Base-by-base conservation (phyloP, 176 grass and related monocot species). In the Carex parvula region DNA sequence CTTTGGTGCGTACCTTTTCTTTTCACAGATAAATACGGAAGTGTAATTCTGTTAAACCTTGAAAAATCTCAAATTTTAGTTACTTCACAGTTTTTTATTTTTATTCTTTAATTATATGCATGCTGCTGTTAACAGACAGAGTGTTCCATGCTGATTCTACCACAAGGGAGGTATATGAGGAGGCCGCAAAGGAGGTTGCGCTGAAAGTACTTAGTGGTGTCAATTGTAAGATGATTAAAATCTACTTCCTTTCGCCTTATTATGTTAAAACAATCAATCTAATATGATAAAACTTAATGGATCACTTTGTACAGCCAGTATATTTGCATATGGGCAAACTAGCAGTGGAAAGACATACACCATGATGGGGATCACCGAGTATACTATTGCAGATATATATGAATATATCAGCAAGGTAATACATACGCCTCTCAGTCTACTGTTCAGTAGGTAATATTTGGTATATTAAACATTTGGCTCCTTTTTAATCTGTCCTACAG, bases 271-370 rank as follows among this genome's bases (percentile, higher is more conserved):
- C n/a, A 83, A 30, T 55, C 9, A 17, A 48, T 81, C 21, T 50
- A 18, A 52, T 67, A 3, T 29, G 21, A 53, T 67, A 30, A 26
- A 21, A 29, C 60, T 16, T 70, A 60, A 10, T 35, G 37, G 21
- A 57, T 56, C 61, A 57, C 78, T 54, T 80, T 74, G 50, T 60
- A 74, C 76, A 98, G 93, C 96, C 52, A 95, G 89, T 87, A 90
- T 98, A 87, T 98, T 98, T 86, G 96, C 96, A 80, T 98, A 98
- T 90, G 96, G 96, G 57, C 96, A 98, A 95, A 98, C 96, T 90
- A 93, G 96, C 83, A 95, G 96, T 85, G 96, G 96, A 50, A 98
- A 98, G 79, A 98, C 96, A 67, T 95, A 98, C 81, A 98, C 96
- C 44, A 98, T 98, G 96, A 93, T 85, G 46, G 96, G 96, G 66